Evolutionary conservation across 257 asterid genomes (phyloP).

Genomic region (Scutellaria minor): DNA sequence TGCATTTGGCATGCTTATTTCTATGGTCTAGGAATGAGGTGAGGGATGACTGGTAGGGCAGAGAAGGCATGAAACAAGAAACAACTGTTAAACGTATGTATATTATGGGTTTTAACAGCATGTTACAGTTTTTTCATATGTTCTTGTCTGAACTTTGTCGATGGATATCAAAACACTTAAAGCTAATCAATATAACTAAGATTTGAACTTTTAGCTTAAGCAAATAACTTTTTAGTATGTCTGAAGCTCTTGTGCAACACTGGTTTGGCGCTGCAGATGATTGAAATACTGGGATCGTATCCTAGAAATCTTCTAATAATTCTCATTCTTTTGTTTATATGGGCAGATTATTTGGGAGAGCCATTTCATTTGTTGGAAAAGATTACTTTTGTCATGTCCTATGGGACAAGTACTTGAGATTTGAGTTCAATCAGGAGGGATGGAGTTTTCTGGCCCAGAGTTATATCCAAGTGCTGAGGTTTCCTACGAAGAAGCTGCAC

Average conservation of each 20-base stretch:
- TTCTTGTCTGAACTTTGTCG: background rate
- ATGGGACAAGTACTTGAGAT: conserved; percentile 88
- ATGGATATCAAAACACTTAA: conserved; percentile 17
- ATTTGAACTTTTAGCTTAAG: conserved; percentile 22
- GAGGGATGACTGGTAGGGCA: too few species aligned
- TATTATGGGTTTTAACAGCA: too few species aligned
- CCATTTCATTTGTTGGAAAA: conserved; percentile 72
- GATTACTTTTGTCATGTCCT: conserved; percentile 78
- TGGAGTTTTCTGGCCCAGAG: conserved; percentile 80
- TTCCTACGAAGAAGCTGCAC: conserved; percentile 65
- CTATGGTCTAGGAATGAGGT: too few species aligned
- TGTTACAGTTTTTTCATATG: background rate
- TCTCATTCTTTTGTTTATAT: conserved; percentile 23
- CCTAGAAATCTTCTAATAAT: conserved; percentile 29
- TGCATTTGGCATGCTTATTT: background rate
- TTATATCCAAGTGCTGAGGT: conserved; percentile 75
- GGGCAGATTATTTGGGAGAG: conserved; percentile 79
- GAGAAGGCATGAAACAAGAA: too few species aligned
- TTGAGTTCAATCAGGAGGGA: conserved; percentile 69
- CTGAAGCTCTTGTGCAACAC: conserved; percentile 1
- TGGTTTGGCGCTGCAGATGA: conserved; percentile 7
- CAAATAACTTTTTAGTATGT: background rate
- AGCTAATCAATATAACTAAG: conserved; percentile 21
- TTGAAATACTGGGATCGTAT: conserved; percentile 18
- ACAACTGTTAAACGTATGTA: too few species aligned